These are phyloP conservation scores for Trichosporon coremiiforme DNA, from an alignment of 1,284 basidiomycete genomes.

Conservation along the genomic window DNA sequence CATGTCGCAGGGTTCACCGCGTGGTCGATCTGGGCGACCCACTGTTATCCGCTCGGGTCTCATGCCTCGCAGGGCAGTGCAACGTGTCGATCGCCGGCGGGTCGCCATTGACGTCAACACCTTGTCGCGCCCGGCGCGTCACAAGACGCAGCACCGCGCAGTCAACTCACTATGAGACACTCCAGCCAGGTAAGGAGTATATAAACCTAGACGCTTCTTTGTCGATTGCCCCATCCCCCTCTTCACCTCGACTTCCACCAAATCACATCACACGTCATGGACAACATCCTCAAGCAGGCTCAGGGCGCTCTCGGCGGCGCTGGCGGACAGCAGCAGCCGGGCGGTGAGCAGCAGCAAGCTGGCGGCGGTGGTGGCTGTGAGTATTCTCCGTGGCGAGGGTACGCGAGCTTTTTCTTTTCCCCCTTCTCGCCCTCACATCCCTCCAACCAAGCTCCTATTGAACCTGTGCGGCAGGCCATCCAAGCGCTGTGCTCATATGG, in stretches of 20 bases:
- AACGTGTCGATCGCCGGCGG: constrained; percentile 2
- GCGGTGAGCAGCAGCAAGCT: constrained; percentile 17
- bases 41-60: not conserved
- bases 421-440: too few relatives aligned
- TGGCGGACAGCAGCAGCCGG: constrained; percentile 7
- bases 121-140: constrained; percentile 1
- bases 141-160: constrained; percentile 1
- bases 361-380: constrained; percentile 23
- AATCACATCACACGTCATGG: too few relatives aligned
- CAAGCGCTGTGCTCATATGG: too few relatives aligned
- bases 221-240: not conserved
- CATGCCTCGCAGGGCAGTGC: not conserved
- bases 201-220: not conserved
- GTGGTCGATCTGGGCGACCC: not conserved
- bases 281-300: constrained; percentile 22
- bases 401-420: not conserved
- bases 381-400: not conserved
- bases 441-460: too few relatives aligned
- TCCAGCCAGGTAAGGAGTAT: too few relatives aligned
- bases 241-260: not conserved
- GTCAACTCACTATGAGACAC: not conserved
- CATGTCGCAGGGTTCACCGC: not conserved
- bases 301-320: constrained; percentile 4
- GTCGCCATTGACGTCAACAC: constrained; percentile 6
- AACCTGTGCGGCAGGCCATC: too few relatives aligned